phyloP scores from a whole-genome alignment of 2,329 filamentous ascomycete genomes.

The Penicillium sp. region DNA sequence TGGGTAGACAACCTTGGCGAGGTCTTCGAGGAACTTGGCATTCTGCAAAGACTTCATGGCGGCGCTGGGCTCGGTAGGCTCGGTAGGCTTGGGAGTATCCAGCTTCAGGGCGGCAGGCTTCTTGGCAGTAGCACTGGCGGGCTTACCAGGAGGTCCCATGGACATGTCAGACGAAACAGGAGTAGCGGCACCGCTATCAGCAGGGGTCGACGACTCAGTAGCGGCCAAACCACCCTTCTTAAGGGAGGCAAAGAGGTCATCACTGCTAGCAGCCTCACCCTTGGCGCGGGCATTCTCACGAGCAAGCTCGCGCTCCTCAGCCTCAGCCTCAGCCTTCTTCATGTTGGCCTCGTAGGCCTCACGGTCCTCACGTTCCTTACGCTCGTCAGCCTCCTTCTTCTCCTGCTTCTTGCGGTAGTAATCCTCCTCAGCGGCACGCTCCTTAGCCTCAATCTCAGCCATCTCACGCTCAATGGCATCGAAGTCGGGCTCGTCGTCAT shows the following conservation, averaged over 20 bases:
- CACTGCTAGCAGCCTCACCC: conserved; percentile 30
- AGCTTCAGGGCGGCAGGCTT: conserved; percentile 91
- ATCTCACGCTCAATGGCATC: conserved; percentile 50
- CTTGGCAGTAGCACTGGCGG: conserved; percentile 58
- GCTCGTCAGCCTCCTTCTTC: conserved; percentile 59
- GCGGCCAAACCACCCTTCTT: conserved; percentile 42
- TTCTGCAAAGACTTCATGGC: conserved; percentile 92
- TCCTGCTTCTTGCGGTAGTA: conserved; percentile 73
- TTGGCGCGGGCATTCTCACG: conserved; percentile 38
- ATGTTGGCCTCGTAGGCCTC: conserved; percentile 48
- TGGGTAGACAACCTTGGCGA: conserved; percentile 79
- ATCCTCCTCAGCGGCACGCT: conserved; percentile 45
- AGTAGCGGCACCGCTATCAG: conserved; percentile 47
- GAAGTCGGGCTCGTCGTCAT: conserved; percentile 46
- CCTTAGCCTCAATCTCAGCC: conserved; percentile 49
- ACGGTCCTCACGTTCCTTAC: conserved; percentile 48
- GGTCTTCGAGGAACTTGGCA: conserved; percentile 79
- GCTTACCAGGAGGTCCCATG: conserved; percentile 53
- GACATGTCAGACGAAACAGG: conserved; percentile 45
- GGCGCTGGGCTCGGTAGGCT: conserved; percentile 86
- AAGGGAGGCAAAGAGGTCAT: conserved; percentile 44
- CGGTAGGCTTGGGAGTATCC: conserved; percentile 79
- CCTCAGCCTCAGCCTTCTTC: conserved; percentile 50
- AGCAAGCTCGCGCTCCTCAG: conserved; percentile 48
- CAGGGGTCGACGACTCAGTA: conserved; percentile 41